Conservation (phyloP, 1,284 basidiomycete genomes). For the Puccinia triticina region DNA sequence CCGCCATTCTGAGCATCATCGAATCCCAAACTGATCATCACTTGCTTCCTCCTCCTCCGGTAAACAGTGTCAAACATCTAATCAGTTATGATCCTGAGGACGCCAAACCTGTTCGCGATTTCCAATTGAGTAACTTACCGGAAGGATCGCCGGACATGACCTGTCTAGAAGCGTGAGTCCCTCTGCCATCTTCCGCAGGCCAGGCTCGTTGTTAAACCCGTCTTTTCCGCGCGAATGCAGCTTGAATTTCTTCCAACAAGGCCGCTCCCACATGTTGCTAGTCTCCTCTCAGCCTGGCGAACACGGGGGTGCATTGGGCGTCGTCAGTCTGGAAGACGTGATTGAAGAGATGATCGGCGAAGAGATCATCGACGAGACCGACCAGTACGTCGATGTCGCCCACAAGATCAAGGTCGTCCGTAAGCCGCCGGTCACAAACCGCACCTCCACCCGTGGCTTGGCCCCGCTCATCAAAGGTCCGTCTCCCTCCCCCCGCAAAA, state of each 20-base stretch:
- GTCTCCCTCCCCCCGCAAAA: neutral
- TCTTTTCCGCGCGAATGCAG: neutral
- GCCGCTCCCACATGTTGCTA: slow-evolving; percentile 86
- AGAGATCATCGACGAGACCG: slow-evolving; percentile 87
- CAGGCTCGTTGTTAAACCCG: neutral
- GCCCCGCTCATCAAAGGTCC: slow-evolving; percentile 49
- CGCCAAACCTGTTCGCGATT: slow-evolving; percentile 73
- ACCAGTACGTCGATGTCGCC: slow-evolving; percentile 73
- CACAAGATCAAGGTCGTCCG: slow-evolving; percentile 51
- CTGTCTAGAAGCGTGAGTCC: slow-evolving; percentile 69
- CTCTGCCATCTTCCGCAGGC: neutral
- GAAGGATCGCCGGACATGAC: slow-evolving; percentile 84
- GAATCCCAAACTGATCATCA: neutral
- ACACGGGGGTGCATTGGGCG: slow-evolving; percentile 77
- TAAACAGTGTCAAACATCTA: slow-evolving; percentile 60
- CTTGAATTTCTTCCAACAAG: slow-evolving; percentile 72
- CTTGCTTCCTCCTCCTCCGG: neutral
- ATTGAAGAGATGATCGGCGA: slow-evolving; percentile 80
- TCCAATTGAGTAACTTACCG: slow-evolving; percentile 73
- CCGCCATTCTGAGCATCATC: neutral
- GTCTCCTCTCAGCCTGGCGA: slow-evolving; percentile 80
- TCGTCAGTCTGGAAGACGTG: slow-evolving; percentile 65
- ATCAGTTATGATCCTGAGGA: slow-evolving; percentile 86
- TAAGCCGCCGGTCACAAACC: slow-evolving; percentile 28
- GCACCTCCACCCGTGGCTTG: slow-evolving; percentile 35